Evolutionary conservation across 148 eudicot genomes (phyloP).

Genomic region (Fagopyrum esculentum): DNA sequence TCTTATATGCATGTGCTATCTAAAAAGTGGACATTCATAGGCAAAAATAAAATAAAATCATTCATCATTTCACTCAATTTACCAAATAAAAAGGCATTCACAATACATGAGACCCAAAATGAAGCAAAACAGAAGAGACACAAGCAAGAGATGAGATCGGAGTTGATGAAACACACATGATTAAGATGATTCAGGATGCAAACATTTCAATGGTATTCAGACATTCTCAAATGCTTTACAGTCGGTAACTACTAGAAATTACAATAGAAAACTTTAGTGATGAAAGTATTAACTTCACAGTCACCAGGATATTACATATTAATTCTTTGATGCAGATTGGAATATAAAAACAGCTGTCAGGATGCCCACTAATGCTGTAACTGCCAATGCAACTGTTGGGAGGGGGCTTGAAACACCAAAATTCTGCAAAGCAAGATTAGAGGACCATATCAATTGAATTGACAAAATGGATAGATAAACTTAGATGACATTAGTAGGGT

Average conservation of each 20-base stretch:
- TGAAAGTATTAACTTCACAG: slow-evolving; percentile 15
- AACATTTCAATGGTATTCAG: neutral
- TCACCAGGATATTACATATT: slow-evolving; percentile 17
- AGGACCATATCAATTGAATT: neutral
- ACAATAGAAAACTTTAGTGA: slow-evolving; percentile 20
- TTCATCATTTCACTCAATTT: neutral
- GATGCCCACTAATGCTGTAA: slow-evolving; percentile 73
- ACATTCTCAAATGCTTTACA: neutral
- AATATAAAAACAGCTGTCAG: slow-evolving; percentile 87
- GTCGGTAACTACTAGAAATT: neutral
- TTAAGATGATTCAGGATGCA: neutral
- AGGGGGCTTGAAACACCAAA: slow-evolving; percentile 77
- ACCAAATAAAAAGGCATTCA: neutral
- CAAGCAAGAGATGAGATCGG: neutral
- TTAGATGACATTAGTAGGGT: neutral
- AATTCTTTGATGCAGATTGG: slow-evolving; percentile 81
- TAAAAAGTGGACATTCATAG: neutral
- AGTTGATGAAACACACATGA: neutral
- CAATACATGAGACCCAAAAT: neutral
- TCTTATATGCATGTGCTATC: neutral
- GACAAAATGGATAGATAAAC: neutral
- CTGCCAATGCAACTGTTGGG: slow-evolving; percentile 88
- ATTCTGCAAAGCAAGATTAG: slow-evolving; percentile 47
- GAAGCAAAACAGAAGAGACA: neutral
- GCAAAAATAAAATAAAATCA: neutral